Evolutionary conservation across 331 rosid genomes (phyloP), one percentile per base, ranked within the genome.

Genomic region (Pyracantha coccinea): DNA sequence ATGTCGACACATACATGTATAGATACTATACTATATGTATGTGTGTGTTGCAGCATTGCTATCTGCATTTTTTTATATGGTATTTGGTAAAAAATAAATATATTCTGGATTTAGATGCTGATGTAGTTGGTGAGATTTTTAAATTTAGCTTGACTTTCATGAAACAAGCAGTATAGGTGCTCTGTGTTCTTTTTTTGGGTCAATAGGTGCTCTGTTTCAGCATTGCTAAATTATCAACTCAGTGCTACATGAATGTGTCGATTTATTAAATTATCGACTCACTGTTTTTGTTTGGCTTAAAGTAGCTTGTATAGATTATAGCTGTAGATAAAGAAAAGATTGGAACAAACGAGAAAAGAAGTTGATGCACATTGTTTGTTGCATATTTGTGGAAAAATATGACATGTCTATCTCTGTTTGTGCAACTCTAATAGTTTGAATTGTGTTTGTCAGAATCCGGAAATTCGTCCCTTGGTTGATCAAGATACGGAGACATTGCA

Each of bases 401-500:
- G 7, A 1, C 63, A 23, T 44, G 13, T 63, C 24, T 67, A 14
- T 65, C 23, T n/a, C 13, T 8, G 15, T 14, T 35, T 69, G 20
- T 78, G 35, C 17, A 76, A 62, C 31, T 69, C 24, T 65, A 27
- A 70, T 45, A 84, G 16, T 35, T 68, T 72, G 8, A 25, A 6
- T 61, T 79, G 74, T 60, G 65, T 54, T 84, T 52, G 27, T 62
- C 74, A 90, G 98, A 88, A 91, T 79, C 91, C 88, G 23, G 71
- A 75, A 82, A 83, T 91, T 38, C 82, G 83, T 55, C 89, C 92
- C 19, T 62, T 91, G 86, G 86, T 71, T 2, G 95, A 93, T 14
- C 91, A 91, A 78, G 97, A 93, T 72, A 24, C 93, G 0, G 80
- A 67, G 75, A 87, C 84, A 55, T 54, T 93, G 82, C 91, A 91